A percentile compares a stretch with the other conserved stretches of the same genome.
phyloP scores from a whole-genome alignment of 371 early-diverging fungal genomes.

The Chytridium lagenaria region DNA sequence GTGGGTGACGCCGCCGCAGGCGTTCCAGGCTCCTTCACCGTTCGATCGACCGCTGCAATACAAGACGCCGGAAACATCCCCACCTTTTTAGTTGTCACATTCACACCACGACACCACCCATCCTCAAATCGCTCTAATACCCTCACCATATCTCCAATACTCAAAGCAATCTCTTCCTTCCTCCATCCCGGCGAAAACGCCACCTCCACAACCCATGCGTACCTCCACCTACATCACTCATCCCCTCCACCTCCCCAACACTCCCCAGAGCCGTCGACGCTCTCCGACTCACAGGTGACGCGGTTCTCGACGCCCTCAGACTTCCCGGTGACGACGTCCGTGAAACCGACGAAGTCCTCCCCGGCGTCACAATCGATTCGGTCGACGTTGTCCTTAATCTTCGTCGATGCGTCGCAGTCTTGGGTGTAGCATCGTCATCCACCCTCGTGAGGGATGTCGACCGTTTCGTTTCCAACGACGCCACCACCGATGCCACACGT shows the following conservation, averaged over 20 bases:
- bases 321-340: too few species aligned
- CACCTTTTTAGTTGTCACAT: neutral
- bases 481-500: neutral
- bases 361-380: too few species aligned
- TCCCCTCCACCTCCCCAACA: neutral
- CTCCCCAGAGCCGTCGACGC: neutral
- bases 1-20: neutral
- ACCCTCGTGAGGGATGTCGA: neutral
- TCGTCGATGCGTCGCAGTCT: too few species aligned
- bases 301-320: too few species aligned
- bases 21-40: neutral
- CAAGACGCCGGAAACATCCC: constrained; percentile 8
- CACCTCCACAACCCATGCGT: neutral
- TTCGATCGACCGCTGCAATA: neutral
- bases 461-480: neutral
- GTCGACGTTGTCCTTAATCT: too few species aligned
- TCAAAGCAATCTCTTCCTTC: constrained; percentile 9
- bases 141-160: neutral
- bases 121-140: constrained; percentile 7
- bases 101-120: constrained; percentile 20
- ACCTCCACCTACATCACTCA: neutral
- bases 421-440: too few species aligned
- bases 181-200: constrained; percentile 18
- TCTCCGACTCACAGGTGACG: too few species aligned
- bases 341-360: too few species aligned